A percentile compares a stretch with the other conserved stretches of the same genome.
Evolutionary conservation across 2,329 filamentous ascomycete genomes (phyloP).

Genomic region (Camillea tinctor): DNA sequence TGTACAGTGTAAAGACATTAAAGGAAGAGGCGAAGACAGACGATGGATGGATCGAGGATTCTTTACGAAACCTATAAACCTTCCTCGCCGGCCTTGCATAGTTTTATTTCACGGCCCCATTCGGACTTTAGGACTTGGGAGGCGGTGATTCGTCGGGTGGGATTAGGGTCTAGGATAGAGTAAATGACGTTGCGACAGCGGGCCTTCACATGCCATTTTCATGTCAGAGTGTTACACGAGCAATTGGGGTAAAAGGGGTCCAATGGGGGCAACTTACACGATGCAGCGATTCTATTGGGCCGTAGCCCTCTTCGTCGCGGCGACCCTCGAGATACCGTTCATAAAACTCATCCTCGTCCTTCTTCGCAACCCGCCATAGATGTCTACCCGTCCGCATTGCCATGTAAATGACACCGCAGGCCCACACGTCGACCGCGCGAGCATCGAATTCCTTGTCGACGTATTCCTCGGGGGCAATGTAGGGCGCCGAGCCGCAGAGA

Average conservation of each 20-base stretch:
- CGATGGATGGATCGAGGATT: slow-evolving; percentile 3
- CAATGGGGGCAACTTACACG: slow-evolving; percentile 63
- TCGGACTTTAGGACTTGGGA: slow-evolving; percentile 97
- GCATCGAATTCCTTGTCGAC: slow-evolving; percentile 94
- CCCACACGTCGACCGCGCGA: slow-evolving; percentile 97
- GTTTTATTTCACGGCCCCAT: slow-evolving; percentile 96
- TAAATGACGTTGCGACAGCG: slow-evolving; percentile 99
- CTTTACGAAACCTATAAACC: slow-evolving; percentile 61
- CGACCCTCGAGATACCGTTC: slow-evolving; percentile 90
- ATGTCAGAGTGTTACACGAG: slow-evolving; percentile 19
- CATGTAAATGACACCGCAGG: slow-evolving; percentile 99
- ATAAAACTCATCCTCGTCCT: slow-evolving; percentile 97
- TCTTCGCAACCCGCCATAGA: slow-evolving; percentile 94
- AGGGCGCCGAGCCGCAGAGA: slow-evolving; percentile 92
- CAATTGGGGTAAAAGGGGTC: not conserved
- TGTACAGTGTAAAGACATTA: slow-evolving; percentile 8
- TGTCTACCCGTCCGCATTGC: slow-evolving; percentile 96
- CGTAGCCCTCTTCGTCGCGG: slow-evolving; percentile 92
- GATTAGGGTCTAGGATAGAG: slow-evolving; percentile 94
- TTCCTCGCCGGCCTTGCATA: slow-evolving; percentile 95
- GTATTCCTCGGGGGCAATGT: slow-evolving; percentile 97
- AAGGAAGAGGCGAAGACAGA: slow-evolving; percentile 1
- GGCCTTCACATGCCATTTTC: slow-evolving; percentile 56
- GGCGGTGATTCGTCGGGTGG: slow-evolving; percentile 86
- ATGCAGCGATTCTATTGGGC: slow-evolving; percentile 91